Conservation (phyloP, 495 filamentous ascomycete species). For the Neurospora sp. region DNA sequence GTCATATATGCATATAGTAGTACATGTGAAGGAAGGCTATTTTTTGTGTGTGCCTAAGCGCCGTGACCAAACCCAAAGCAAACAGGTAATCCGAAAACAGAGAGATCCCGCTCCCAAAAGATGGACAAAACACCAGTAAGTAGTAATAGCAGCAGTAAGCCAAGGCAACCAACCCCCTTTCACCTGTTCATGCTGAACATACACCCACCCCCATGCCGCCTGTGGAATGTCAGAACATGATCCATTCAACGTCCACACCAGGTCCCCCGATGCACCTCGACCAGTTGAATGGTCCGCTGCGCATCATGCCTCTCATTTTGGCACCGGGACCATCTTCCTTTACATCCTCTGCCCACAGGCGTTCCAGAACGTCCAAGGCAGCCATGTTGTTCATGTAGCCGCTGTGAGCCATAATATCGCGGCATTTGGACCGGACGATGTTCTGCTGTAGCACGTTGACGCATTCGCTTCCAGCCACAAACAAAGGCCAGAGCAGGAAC, state of each 20-base stretch:
- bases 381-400: conserved; percentile 90
- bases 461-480: conserved; percentile 85
- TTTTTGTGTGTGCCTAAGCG: neutral
- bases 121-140: neutral
- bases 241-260: conserved; percentile 69
- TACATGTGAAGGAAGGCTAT: neutral
- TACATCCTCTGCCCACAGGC: conserved; percentile 57
- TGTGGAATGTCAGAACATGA: conserved; percentile 53
- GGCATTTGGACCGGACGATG: conserved; percentile 67
- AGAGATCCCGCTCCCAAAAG: neutral
- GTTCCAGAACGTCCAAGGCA: conserved; percentile 76
- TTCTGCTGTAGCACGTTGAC: conserved; percentile 70
- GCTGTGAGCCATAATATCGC: conserved; percentile 75
- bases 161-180: neutral
- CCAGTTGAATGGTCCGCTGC: conserved; percentile 58
- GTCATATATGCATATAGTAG: neutral
- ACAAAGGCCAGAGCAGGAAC: conserved; percentile 89
- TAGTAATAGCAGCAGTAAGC: neutral
- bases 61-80: neutral
- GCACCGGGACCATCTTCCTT: conserved; percentile 27
- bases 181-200: neutral
- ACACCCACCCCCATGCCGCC: neutral
- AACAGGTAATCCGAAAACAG: neutral
- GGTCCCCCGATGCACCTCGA: conserved; percentile 60
- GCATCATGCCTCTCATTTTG: conserved; percentile 20